Percentiles rank a stretch among this genome's conserved stretches.
phyloP scores from a whole-genome alignment of 352 stramenopile species.

The Phytophthora ramorum region DNA sequence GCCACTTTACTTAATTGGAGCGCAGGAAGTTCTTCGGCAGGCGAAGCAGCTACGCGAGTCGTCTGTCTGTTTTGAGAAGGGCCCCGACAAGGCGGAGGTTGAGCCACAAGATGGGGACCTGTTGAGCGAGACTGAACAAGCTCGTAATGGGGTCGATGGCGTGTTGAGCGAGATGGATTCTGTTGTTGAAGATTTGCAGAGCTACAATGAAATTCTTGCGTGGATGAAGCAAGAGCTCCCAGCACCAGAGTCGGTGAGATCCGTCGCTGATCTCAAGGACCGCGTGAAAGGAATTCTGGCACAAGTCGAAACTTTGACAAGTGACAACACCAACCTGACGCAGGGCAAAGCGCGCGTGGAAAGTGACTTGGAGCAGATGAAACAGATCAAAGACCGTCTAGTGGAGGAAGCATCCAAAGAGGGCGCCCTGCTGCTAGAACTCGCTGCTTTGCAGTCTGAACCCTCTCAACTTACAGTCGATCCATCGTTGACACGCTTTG shows the following conservation, averaged over 20 bases:
- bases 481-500: conserved; percentile 21
- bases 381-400: conserved; percentile 29
- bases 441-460: conserved; percentile 11
- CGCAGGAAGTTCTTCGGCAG: conserved; percentile 29
- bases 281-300: conserved; percentile 30
- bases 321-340: conserved; percentile 22
- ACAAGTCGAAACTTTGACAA: conserved; percentile 39
- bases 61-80: conserved; percentile 2
- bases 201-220: conserved; percentile 29
- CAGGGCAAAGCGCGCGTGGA: conserved; percentile 27
- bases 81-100: background rate
- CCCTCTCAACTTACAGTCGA: background rate
- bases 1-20: conserved; percentile 31
- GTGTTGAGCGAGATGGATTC: conserved; percentile 32
- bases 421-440: conserved; percentile 26
- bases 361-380: conserved; percentile 17
- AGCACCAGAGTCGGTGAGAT: conserved; percentile 30
- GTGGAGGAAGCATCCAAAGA: conserved; percentile 34
- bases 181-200: conserved; percentile 34
- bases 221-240: conserved; percentile 44
- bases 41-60: conserved; percentile 30
- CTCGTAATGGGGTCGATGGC: conserved; percentile 9
- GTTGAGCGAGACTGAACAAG: background rate
- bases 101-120: conserved; percentile 6
- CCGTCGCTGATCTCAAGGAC: conserved; percentile 37